phyloP scores from a whole-genome alignment of 306 rosid genomes.

The Cyamopsis tetragonoloba region DNA sequence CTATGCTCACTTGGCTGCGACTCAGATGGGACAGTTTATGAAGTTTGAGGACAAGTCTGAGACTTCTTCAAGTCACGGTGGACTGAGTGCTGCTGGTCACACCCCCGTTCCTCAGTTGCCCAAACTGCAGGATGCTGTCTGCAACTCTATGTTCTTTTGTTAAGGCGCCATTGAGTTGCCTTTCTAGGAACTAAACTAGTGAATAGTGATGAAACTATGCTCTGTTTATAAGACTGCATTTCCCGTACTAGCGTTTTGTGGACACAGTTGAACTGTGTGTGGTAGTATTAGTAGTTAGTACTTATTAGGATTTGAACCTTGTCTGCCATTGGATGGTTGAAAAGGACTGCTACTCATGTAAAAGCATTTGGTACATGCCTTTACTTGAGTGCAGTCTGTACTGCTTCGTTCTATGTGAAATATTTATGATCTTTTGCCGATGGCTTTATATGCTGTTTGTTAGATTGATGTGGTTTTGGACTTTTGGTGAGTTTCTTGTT shows the following conservation, averaged over 20 bases:
- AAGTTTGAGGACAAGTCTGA: slow-evolving; percentile 80
- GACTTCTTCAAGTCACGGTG: slow-evolving; percentile 81
- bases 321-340: neutral
- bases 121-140: slow-evolving; percentile 43
- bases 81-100: slow-evolving; percentile 43
- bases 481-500: neutral
- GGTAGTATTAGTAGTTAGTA: no score
- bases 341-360: neutral
- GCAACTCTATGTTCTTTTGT: slow-evolving; percentile 82
- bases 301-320: neutral
- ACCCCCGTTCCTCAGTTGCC: slow-evolving; percentile 80
- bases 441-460: neutral
- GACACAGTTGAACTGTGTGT: neutral
- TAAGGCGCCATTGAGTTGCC: slow-evolving; percentile 13
- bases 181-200: no score
- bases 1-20: slow-evolving; percentile 90
- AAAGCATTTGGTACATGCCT: neutral
- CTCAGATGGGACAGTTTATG: slow-evolving; percentile 70
- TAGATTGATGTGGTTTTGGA: neutral
- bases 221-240: slow-evolving; percentile 16
- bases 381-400: neutral
- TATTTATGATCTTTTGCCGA: neutral
- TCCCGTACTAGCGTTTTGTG: neutral
- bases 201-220: neutral
- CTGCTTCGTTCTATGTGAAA: neutral